A percentile compares a stretch with the other conserved stretches of the same genome.
phyloP scores from a whole-genome alignment of 2,329 filamentous ascomycete species.

The Paraconiothyrium sp. region DNA sequence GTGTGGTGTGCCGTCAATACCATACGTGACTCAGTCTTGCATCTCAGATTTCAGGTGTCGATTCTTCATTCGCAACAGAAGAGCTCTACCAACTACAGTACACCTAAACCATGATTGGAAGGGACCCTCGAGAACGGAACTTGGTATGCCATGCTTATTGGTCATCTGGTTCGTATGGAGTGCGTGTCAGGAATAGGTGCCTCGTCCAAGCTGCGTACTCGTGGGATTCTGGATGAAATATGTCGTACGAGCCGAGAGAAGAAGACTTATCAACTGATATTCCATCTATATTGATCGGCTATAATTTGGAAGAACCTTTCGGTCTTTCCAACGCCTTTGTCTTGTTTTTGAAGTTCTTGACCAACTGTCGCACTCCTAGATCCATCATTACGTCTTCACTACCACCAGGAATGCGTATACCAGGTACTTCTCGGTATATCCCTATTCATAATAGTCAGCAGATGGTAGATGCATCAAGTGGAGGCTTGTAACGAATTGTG shows the following conservation, averaged over 20 bases:
- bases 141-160: too few relatives aligned
- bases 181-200: too few relatives aligned
- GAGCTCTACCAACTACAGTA: too few relatives aligned
- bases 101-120: too few relatives aligned
- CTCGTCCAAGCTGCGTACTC: neutral
- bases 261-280: neutral
- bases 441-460: constrained; percentile 50
- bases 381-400: constrained; percentile 79
- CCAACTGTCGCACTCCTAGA: constrained; percentile 73
- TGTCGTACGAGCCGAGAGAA: neutral
- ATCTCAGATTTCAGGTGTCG: too few relatives aligned
- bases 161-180: too few relatives aligned
- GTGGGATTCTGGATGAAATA: neutral
- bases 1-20: too few relatives aligned
- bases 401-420: constrained; percentile 70
- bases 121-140: too few relatives aligned
- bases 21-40: too few relatives aligned
- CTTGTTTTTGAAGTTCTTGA: constrained; percentile 72
- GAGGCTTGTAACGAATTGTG: neutral
- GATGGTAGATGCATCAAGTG: neutral
- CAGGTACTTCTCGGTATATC: constrained; percentile 71
- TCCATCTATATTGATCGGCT: constrained; percentile 7
- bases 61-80: too few relatives aligned
- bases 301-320: constrained; percentile 54
- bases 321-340: constrained; percentile 58